Evolutionary conservation across 2,329 filamentous ascomycete genomes (phyloP).

Genomic region (Sphaerulina musiva): DNA sequence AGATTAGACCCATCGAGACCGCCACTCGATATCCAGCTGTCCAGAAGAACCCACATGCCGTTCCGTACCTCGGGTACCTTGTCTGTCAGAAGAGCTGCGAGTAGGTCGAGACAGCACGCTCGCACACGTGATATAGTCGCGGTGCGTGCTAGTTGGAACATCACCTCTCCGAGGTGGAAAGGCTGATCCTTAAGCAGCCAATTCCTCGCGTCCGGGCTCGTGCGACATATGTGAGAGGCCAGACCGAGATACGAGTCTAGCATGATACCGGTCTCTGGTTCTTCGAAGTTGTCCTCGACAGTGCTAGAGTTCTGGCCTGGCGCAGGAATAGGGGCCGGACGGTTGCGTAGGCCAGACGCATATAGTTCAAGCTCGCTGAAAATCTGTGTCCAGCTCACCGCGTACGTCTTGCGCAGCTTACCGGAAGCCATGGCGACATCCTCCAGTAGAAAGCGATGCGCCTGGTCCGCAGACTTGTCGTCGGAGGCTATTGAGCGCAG

Average conservation of each 20-base stretch:
- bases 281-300: conserved; percentile 50
- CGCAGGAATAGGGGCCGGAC: conserved; percentile 55
- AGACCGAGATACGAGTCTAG: conserved; percentile 87
- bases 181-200: conserved; percentile 63
- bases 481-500: conserved; percentile 80
- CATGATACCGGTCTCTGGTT: conserved; percentile 94
- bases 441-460: conserved; percentile 83
- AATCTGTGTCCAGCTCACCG: conserved; percentile 88
- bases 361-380: conserved; percentile 85
- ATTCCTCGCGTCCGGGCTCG: conserved; percentile 64
- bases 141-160: conserved; percentile 73
- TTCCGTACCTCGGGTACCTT: conserved; percentile 63
- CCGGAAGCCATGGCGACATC: conserved; percentile 55
- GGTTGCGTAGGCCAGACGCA: conserved; percentile 68
- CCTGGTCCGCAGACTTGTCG: conserved; percentile 71
- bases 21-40: conserved; percentile 66
- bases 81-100: conserved; percentile 67
- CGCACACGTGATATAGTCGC: conserved; percentile 69
- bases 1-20: conserved; percentile 19
- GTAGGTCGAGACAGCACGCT: conserved; percentile 73
- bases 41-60: conserved; percentile 72
- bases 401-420: conserved; percentile 74
- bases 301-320: conserved; percentile 32
- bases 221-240: conserved; percentile 70
- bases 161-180: conserved; percentile 63